Evolutionary conservation across 2,329 filamentous ascomycete genomes (phyloP), one percentile per base, ranked within the genome.

Genomic region (Aspergillus spinulosporus): DNA sequence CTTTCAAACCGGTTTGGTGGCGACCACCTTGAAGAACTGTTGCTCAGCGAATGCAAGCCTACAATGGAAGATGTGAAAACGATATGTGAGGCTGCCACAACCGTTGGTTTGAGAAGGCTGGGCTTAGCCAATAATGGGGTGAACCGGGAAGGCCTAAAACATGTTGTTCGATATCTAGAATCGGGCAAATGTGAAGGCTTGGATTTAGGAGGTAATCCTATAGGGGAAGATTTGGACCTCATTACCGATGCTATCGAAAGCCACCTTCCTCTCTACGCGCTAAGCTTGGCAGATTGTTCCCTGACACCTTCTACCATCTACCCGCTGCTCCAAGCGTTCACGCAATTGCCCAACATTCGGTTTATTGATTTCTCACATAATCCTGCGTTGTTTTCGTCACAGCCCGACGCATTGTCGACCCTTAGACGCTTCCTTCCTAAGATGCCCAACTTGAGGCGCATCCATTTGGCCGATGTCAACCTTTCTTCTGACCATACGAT

Each of bases 331-430:
- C 90, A 91, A 3, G 84, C 84, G 5, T 75, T 97, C 53, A 80
- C 83, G 28, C 84, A 82, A 62, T 77, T 97, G 54, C 80, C 82
- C 2, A 84, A 88, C 61, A 88, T 97, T 68, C 86, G 89, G 15
- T 97, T 97, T 69, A 85, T 99, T 57, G 94, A 97, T 70, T 79
- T 99, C 36, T 96, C 91, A 4, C 91, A 96, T 67, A 97, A 97
- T 65, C 88, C 82, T 32, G 85, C 85, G 15, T 80, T 99, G 12
- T 96, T 96, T 69, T 83, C 86, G 51, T 80, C 80, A 3, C 80
- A 88, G 42, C 87, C 89, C n/a, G 91, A 85, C 66, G 89, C 89
- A 2, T 80, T 94, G 34, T 82, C 83, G 3, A 76, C 91, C 3
- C 79, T 97, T 54, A 83, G 94, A 65, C 90, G 89, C 76, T 94